A percentile compares a stretch with the other conserved stretches of the same genome.
These are phyloP conservation scores for Colletotrichum australisinense DNA, from an alignment of 2,329 filamentous ascomycete species.

Conservation along the genomic window DNA sequence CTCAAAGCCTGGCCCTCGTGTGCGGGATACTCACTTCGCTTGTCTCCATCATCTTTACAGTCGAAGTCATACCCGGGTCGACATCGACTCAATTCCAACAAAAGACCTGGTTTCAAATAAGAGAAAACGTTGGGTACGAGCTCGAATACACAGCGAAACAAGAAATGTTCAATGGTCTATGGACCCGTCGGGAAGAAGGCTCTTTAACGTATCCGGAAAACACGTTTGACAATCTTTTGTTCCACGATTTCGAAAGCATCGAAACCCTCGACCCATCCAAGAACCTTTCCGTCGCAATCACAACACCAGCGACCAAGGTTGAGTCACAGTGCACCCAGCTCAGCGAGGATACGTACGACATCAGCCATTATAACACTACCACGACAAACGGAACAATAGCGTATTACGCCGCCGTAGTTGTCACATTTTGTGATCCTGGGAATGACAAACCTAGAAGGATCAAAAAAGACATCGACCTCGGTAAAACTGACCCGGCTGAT, in stretches of 20 bases:
- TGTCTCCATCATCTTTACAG: conserved; percentile 3
- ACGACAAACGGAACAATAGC: neutral
- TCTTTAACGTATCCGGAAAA: conserved; percentile 15
- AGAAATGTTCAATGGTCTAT: neutral
- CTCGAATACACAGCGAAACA: neutral
- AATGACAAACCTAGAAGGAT: too few species aligned
- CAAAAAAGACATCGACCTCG: too few species aligned
- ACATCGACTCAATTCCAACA: neutral
- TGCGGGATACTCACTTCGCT: conserved; percentile 21
- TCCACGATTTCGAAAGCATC: neutral
- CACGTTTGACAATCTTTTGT: conserved; percentile 1
- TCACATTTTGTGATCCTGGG: too few species aligned
- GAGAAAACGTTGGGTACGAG: neutral
- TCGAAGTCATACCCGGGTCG: neutral
- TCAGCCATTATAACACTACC: neutral
- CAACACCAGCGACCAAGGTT: neutral
- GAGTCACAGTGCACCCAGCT: neutral
- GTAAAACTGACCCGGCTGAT: too few species aligned
- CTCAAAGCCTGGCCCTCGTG: conserved; percentile 14
- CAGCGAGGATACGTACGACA: neutral
- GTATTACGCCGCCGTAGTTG: neutral
- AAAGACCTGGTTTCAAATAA: neutral
- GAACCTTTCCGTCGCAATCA: conserved; percentile 1
- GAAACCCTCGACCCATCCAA: neutral
- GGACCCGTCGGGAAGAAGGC: neutral